phyloP scores from a whole-genome alignment of 2,329 filamentous ascomycete species.

The Colletotrichum liaoningense region DNA sequence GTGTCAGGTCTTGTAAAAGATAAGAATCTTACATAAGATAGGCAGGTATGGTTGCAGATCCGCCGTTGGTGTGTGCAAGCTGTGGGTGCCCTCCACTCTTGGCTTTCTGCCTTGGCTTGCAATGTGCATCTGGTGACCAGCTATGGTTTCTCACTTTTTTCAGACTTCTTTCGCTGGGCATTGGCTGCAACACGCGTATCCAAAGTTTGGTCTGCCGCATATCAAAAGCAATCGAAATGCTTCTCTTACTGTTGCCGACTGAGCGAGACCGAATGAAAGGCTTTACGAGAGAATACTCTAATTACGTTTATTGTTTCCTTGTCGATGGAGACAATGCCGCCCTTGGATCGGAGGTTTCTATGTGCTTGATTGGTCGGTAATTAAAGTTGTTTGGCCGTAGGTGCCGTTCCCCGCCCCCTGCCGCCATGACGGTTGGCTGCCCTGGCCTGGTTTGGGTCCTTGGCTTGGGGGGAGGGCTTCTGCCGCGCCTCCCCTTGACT shows the following conservation, averaged over 20 bases:
- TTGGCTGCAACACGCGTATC: neutral
- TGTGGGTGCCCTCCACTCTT: neutral
- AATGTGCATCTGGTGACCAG: neutral
- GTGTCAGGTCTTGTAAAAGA: neutral
- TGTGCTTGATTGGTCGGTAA: neutral
- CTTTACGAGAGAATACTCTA: neutral
- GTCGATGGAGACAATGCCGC: neutral
- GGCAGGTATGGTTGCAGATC: neutral
- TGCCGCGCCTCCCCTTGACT: neutral
- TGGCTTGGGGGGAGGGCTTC: neutral
- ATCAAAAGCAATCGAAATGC: neutral
- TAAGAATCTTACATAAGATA: neutral
- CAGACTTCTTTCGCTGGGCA: neutral
- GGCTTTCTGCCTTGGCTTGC: neutral
- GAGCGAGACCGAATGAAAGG: neutral
- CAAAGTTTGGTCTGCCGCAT: neutral
- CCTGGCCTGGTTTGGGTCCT: conserved; percentile 8
- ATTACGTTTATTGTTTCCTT: neutral
- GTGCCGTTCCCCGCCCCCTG: conserved; percentile 19
- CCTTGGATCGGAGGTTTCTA: neutral
- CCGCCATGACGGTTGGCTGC: conserved; percentile 21
- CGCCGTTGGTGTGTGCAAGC: neutral
- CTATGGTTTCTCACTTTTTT: neutral
- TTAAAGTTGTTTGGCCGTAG: conserved; percentile 6
- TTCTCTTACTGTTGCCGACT: neutral